Evolutionary conservation across 208 protist genomes (phyloP).

Genomic region (Crithidia brevicula): DNA sequence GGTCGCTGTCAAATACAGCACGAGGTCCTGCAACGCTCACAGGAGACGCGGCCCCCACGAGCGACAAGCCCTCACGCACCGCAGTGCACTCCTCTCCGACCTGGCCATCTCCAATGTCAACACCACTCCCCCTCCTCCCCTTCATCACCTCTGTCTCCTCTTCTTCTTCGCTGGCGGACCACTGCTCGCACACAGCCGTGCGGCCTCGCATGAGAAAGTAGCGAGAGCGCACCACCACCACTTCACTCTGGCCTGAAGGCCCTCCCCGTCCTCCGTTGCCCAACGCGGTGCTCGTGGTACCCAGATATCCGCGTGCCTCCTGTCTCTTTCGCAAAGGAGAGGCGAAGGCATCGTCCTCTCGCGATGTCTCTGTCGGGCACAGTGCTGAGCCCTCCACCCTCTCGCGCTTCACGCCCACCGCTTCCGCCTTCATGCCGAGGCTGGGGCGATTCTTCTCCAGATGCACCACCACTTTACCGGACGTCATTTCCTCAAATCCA

Average conservation of each 20-base stretch:
- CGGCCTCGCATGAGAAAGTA: slow-evolving; percentile 52
- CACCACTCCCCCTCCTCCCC: too few relatives aligned
- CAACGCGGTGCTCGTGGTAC: background rate
- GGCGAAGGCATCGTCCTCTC: slow-evolving; percentile 23
- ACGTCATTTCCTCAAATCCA: slow-evolving; percentile 61
- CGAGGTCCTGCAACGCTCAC: too few relatives aligned
- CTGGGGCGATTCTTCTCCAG: background rate
- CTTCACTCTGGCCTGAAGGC: too few relatives aligned
- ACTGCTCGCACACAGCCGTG: slow-evolving; percentile 40
- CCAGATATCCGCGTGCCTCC: slow-evolving; percentile 45
- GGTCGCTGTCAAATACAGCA: too few relatives aligned
- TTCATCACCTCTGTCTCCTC: background rate
- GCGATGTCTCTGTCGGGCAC: too few relatives aligned
- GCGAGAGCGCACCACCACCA: slow-evolving; percentile 65
- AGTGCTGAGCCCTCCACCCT: background rate
- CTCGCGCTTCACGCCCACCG: slow-evolving; percentile 11
- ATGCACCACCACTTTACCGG: slow-evolving; percentile 56
- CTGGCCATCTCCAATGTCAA: too few relatives aligned
- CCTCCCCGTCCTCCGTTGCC: background rate
- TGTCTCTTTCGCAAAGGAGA: slow-evolving; percentile 48
- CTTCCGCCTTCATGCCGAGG: background rate
- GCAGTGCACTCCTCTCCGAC: too few relatives aligned
- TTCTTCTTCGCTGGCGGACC: slow-evolving; percentile 32
- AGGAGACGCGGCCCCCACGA: too few relatives aligned
- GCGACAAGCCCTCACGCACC: too few relatives aligned